Evolutionary conservation across 2,329 filamentous ascomycete genomes (phyloP).

Genomic region (Seiridium unicorne): DNA sequence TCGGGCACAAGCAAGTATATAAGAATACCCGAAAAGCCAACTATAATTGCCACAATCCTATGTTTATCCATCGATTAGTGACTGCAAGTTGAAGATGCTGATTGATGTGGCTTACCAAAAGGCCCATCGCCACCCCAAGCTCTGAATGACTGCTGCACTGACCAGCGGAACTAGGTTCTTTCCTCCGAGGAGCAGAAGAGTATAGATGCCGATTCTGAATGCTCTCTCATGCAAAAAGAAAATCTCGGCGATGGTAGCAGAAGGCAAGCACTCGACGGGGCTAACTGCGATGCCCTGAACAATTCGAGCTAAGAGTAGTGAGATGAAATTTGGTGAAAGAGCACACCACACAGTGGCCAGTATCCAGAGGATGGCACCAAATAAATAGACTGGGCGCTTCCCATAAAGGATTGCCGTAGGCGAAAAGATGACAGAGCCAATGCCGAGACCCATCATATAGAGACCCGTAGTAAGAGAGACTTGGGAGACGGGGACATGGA

Average conservation of each 20-base stretch:
- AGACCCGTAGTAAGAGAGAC: slow-evolving; percentile 87
- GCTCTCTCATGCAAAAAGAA: slow-evolving; percentile 94
- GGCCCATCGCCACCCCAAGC: slow-evolving; percentile 82
- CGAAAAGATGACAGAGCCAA: slow-evolving; percentile 81
- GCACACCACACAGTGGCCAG: slow-evolving; percentile 81
- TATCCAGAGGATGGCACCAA: slow-evolving; percentile 74
- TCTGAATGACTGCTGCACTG: slow-evolving; percentile 79
- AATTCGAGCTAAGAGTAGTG: slow-evolving; percentile 77
- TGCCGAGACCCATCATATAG: slow-evolving; percentile 89
- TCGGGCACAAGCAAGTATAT: slow-evolving; percentile 92
- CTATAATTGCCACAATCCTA: slow-evolving; percentile 80
- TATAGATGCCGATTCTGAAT: slow-evolving; percentile 92
- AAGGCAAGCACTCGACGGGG: slow-evolving; percentile 88
- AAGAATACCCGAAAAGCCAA: slow-evolving; percentile 66
- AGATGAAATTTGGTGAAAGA: slow-evolving; percentile 75
- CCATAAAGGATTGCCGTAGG: slow-evolving; percentile 90
- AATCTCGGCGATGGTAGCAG: slow-evolving; percentile 92
- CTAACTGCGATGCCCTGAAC: slow-evolving; percentile 87
- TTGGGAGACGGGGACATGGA: slow-evolving; percentile 64
- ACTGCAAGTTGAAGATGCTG: no score
- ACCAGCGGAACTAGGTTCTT: slow-evolving; percentile 89
- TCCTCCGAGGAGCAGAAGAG: slow-evolving; percentile 79
- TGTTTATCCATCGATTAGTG: neutral
- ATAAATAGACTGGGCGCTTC: slow-evolving; percentile 87
- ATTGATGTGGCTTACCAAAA: slow-evolving; percentile 62